Base-by-base conservation (phyloP, 106 monocot genomes). In the Apostasia shenzhenica region DNA sequence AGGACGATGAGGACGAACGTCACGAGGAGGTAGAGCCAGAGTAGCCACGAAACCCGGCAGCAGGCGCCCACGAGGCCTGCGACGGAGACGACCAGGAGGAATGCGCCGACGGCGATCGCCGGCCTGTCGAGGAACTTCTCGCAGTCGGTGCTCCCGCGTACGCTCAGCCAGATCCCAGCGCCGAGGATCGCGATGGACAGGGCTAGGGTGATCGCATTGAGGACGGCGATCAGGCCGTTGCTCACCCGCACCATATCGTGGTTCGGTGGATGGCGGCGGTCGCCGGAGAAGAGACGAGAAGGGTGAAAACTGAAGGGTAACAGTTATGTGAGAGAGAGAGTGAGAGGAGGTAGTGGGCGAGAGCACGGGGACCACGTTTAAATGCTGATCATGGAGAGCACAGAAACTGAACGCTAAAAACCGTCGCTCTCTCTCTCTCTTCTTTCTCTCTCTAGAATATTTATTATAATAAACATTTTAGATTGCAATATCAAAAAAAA, bases 1-100 rank as follows among this genome's bases (percentile, higher is more conserved):
- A 84, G 45, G 56, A 91, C 14, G 75, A 91, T 86, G 76, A 91
- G 86, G 62, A 91, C 2, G 75, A 91, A 91, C 90, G 86, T 86
- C 63, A 81, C 84, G 64, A 81, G 13, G 41, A 91, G 90, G 76
- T 91, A 91, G 57, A 81, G 1, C 89, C 89, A 89, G 46, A 89
- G 82, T 45, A 89, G 82, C 75, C 75, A 75, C 1, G 80, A 66
- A 42, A 81, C 78, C 7, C 81, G 72, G 65, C 80, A 90, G 81
- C 86, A 86, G 14, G 86, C 73, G n/a, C 90, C 86, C 80, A 86
- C 55, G 59, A 86, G 73, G 5, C 90, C 90, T 14, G 83, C 83
- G 60, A 90, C 67, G 59, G 86, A 90, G 56, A 90, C 85, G 61
- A 81, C 14, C 52, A 90, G 54, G 67, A 90, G 78, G 76, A 86